A percentile compares a stretch with the other conserved stretches of the same genome.
Conservation (phyloP, 108 stramenopile species). For the Cyclotella choctawhatcheeana region DNA sequence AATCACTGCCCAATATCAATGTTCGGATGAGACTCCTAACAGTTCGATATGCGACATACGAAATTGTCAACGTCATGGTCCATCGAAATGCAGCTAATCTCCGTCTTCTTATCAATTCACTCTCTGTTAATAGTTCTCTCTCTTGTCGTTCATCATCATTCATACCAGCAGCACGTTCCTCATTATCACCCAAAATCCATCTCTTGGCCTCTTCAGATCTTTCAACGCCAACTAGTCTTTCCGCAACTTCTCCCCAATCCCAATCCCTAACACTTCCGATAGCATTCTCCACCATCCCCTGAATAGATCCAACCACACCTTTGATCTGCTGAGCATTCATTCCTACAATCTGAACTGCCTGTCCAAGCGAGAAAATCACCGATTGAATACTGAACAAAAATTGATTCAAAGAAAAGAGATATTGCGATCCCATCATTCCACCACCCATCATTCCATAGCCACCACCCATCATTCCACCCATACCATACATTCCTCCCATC, state of each 20-base stretch:
- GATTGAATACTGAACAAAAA: slow-evolving; percentile 78
- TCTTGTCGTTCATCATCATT: slow-evolving; percentile 43
- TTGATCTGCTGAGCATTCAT: slow-evolving; percentile 85
- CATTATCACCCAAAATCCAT: slow-evolving; percentile 53
- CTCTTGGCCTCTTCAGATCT: slow-evolving; percentile 65
- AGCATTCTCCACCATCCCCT: slow-evolving; percentile 78
- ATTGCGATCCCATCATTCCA: slow-evolving; percentile 56
- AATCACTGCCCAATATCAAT: slow-evolving; percentile 24
- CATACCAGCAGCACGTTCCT: no score
- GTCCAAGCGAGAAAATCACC: slow-evolving; percentile 78
- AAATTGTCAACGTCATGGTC: slow-evolving; percentile 59
- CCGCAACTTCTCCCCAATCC: slow-evolving; percentile 48
- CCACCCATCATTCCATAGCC: slow-evolving; percentile 52
- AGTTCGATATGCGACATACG: slow-evolving; percentile 64
- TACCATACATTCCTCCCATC: slow-evolving; percentile 29
- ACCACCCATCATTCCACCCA: slow-evolving; percentile 42
- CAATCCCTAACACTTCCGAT: slow-evolving; percentile 65
- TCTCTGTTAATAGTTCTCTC: slow-evolving; percentile 37
- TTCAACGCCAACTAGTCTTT: slow-evolving; percentile 40
- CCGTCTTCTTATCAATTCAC: slow-evolving; percentile 49
- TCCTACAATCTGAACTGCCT: slow-evolving; percentile 83
- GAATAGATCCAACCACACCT: slow-evolving; percentile 68
- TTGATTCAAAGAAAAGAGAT: slow-evolving; percentile 62
- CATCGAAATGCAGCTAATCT: slow-evolving; percentile 77
- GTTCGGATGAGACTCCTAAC: slow-evolving; percentile 53